These are phyloP conservation scores for Aspergillus persii DNA, from an alignment of 2,329 filamentous ascomycete species.

Conservation along the genomic window DNA sequence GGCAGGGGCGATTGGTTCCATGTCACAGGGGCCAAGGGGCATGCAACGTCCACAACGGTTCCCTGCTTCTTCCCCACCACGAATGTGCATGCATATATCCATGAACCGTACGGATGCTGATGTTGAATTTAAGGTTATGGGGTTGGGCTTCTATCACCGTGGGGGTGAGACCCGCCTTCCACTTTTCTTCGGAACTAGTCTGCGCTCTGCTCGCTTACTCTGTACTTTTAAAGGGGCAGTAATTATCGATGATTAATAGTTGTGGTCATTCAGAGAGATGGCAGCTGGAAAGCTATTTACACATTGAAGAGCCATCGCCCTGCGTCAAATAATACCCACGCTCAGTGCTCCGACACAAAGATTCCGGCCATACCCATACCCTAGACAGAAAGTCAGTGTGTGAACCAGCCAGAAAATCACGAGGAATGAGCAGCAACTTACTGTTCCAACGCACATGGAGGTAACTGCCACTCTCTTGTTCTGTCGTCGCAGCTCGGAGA, in stretches of 20 bases:
- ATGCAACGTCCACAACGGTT: neutral
- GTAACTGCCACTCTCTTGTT: constrained; percentile 80
- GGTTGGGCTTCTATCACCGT: neutral
- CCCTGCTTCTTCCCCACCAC: neutral
- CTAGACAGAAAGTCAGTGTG: constrained; percentile 15
- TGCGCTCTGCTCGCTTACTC: no score
- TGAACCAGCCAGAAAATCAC: neutral
- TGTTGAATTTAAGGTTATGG: neutral
- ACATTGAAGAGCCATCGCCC: neutral
- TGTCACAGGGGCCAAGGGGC: neutral
- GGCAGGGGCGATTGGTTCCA: no score
- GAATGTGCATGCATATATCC: neutral
- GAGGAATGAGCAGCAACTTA: constrained; percentile 44
- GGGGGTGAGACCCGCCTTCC: neutral
- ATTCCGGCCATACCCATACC: constrained; percentile 80
- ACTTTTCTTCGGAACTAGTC: neutral
- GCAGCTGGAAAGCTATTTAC: neutral
- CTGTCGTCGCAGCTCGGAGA: constrained; percentile 80
- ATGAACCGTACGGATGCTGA: neutral
- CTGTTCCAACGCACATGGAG: constrained; percentile 91
- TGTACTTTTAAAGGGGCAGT: neutral
- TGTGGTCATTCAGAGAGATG: neutral
- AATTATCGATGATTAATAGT: neutral
- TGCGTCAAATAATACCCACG: neutral
- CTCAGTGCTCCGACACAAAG: constrained; percentile 79